Evolutionary conservation across 208 protist species (phyloP).

Genomic region (Wallacemonas sp.): DNA sequence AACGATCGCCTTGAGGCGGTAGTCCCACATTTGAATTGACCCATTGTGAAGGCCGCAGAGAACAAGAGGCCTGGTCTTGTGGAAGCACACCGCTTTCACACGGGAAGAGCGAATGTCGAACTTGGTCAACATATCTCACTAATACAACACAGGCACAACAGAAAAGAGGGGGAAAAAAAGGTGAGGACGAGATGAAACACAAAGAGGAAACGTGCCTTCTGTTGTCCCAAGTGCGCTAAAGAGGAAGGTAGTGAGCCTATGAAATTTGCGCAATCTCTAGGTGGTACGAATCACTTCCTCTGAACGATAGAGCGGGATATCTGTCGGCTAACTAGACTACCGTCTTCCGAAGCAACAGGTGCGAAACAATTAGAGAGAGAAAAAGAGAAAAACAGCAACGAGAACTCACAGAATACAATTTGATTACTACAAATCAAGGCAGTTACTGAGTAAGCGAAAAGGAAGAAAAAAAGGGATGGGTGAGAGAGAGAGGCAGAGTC

Average conservation of each 20-base stretch:
- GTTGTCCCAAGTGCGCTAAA: no score
- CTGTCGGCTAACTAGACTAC: no score
- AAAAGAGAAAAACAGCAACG: slow-evolving; percentile 6
- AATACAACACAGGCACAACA: neutral
- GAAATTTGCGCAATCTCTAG: no score
- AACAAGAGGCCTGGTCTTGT: slow-evolving; percentile 98
- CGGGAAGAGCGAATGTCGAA: slow-evolving; percentile 97
- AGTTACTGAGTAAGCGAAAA: no score
- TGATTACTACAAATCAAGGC: no score
- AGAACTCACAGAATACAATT: no score
- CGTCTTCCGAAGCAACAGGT: neutral
- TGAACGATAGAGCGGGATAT: no score
- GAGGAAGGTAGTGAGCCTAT: no score
- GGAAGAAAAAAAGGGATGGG: no score
- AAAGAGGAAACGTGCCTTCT: no score
- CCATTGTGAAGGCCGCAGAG: slow-evolving; percentile 98
- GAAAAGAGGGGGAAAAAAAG: neutral
- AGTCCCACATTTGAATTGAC: slow-evolving; percentile 99
- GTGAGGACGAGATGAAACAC: neutral
- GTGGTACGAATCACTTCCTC: no score
- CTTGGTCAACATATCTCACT: slow-evolving; percentile 90
- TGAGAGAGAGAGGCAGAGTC: no score
- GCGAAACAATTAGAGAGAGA: neutral
- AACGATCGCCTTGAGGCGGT: slow-evolving; percentile 96
- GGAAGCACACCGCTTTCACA: slow-evolving; percentile 99